These are phyloP conservation scores for Melampsora americana DNA, from an alignment of 1,284 basidiomycete genomes.

Conservation along the genomic window DNA sequence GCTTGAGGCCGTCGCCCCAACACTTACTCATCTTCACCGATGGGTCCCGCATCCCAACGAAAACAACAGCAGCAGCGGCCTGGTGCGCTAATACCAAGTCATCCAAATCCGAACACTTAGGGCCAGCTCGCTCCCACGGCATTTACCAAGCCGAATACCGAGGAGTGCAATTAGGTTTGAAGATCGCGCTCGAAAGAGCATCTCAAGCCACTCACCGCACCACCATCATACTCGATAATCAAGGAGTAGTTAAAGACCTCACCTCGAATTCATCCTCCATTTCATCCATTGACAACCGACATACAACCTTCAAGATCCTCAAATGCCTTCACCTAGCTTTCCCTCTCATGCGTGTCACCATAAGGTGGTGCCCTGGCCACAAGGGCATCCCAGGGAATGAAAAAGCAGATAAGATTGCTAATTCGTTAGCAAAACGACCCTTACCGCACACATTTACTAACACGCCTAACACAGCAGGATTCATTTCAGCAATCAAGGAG, in stretches of 20 bases:
- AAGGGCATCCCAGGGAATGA: neutral
- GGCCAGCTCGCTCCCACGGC: too few species aligned
- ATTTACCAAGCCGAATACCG: too few species aligned
- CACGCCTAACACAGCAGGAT: neutral
- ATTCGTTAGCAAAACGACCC: neutral
- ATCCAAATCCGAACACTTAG: too few species aligned
- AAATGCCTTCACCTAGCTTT: neutral
- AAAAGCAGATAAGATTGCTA: neutral
- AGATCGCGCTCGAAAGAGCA: neutral
- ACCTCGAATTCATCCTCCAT: too few species aligned
- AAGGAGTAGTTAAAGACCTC: neutral
- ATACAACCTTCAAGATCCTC: neutral
- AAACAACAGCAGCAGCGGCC: too few species aligned
- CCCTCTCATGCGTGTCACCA: neutral
- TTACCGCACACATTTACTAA: neutral
- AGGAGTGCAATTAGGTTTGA: too few species aligned
- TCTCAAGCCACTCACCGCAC: neutral
- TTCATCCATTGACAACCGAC: neutral
- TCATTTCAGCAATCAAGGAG: neutral
- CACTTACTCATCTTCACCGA: too few species aligned
- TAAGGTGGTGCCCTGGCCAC: constrained; percentile 3
- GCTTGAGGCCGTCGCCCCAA: too few species aligned
- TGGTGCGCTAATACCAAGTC: too few species aligned
- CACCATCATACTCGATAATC: neutral
- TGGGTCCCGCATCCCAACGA: too few species aligned